Evolutionary conservation across 2,329 filamentous ascomycete species (phyloP).

Genomic region (Trichoderma pleuroti): DNA sequence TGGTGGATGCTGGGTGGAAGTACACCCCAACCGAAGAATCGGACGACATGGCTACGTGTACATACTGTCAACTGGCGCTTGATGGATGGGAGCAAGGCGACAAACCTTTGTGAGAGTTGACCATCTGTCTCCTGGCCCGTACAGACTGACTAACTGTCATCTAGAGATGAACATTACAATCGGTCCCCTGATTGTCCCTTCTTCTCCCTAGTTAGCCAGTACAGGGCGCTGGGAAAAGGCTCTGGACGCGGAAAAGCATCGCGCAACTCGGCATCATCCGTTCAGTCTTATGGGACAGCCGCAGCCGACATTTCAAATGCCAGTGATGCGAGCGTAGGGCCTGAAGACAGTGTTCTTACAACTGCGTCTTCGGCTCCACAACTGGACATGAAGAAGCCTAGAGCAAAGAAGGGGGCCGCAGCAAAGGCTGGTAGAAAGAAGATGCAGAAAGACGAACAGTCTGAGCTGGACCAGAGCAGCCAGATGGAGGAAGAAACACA

Average conservation of each 20-base stretch:
- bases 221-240: conserved; percentile 54
- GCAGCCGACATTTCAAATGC: conserved; percentile 49
- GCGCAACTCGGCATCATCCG: conserved; percentile 63
- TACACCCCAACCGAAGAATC: conserved; percentile 81
- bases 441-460: conserved; percentile 51
- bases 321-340: conserved; percentile 45
- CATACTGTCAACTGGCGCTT: conserved; percentile 83
- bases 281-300: conserved; percentile 52
- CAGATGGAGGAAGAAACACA: conserved; percentile 21
- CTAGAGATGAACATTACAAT: conserved; percentile 78
- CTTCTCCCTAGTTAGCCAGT: conserved; percentile 64
- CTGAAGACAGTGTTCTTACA: conserved; percentile 59
- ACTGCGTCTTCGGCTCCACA: conserved; percentile 57
- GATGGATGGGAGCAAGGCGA: conserved; percentile 95
- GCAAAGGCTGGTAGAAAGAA: conserved; percentile 40
- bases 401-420: conserved; percentile 53
- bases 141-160: not conserved
- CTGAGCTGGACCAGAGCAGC: conserved; percentile 41
- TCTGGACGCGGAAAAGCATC: conserved; percentile 51
- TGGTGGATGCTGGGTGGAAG: conserved; percentile 90
- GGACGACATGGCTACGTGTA: conserved; percentile 85
- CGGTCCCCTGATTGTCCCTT: conserved; percentile 78
- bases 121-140: not conserved
- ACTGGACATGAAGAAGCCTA: conserved; percentile 52
- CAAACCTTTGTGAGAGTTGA: conserved; percentile 68